Evolutionary conservation across 2,329 filamentous ascomycete genomes (phyloP), one percentile per base, ranked within the genome.

Genomic region (Aspergillus versicolor): DNA sequence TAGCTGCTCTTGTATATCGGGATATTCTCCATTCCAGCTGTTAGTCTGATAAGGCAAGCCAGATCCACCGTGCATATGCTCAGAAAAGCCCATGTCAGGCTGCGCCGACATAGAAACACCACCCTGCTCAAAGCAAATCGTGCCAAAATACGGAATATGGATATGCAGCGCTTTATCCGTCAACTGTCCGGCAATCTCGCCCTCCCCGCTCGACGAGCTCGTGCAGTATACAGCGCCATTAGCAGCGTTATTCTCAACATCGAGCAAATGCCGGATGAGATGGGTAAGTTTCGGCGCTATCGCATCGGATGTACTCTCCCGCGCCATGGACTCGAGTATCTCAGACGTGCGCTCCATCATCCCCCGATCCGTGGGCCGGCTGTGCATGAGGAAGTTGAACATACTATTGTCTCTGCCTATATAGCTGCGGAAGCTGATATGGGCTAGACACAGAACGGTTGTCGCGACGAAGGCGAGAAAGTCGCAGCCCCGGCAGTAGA

Each of bases 401-500:
- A 13, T 3, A 8, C 22, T 45, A 1, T 1, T 15, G 9, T 6
- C 13, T 3, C 17, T 12, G 12, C 8, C 19, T 44, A 45, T 5
- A 40, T 67, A 4, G 11, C 40, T 42, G 2, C 40, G 64, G 7
- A 75, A 74, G 12, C 77, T 75, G 1, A 84, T 73, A 59, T 84
- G 80, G 0, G 79, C 79, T 0, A 84, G 70, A 42, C 77, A 79
- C 2, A 81, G 63, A 0, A 72, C 67, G 3, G 69, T 70, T 45
- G 72, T 74, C 1, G 76, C 74, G 2, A 78, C 68, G 43, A 75
- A 74, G 0, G 79, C 78, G 2, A 80, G 74, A 60, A 82, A 84
- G 66, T 84, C 81, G 17, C 79, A 72, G 46, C 81, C 79, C 0
- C 81, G 79, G 40, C 76, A 80, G 60, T 75, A 78, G 46, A 72